Base-by-base conservation (phyloP, 2,329 filamentous ascomycete genomes). In the Ambrosiella beaveri region DNA sequence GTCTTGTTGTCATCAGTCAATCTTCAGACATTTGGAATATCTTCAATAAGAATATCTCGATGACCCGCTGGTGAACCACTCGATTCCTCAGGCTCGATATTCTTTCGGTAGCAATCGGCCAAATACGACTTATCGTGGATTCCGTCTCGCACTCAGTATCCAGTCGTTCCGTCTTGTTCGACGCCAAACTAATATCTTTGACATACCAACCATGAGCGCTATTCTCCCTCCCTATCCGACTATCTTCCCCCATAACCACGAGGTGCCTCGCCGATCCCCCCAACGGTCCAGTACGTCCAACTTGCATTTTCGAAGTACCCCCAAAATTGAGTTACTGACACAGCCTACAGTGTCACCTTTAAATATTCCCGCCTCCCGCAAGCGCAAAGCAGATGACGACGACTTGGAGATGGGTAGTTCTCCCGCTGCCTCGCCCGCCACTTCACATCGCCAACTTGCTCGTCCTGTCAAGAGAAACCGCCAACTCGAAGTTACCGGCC, bases 381-480 rank as follows among this genome's bases (percentile, higher is more conserved):
- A 97, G 77, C 84, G 93, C 71, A 97, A 97, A 76, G 89, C 88
- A 66, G 81, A 84, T 59, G 81, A 84, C 56, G 81, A 84, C 56
- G 87, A 91, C 62, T 86, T 90, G 68, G 88, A 89, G 67, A 96
- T 97, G 88, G 88, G 85, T 61, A 84, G 91, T 65, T 96, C 91
- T 41, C 90, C 91, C 6, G 79, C 81, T 61, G 83, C 79, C 70
- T 95, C 91, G 44, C 89, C 91, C 53, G 85, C 86, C 61, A 78
- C 86, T 60, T 74, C 84, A 63, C 74, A 81, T 62, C 80, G 88
- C 65, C 75, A 82, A 59, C 79, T 94, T 36, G 74, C 80, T 57
- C 74, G 84, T 62, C 78, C 80, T 13, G 75, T 81, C 55, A 88
- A 86, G 67, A 85, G 78, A 67, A 68, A 73, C 49, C 74, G 81